Percentiles rank a stretch among this genome's conserved stretches.
Conservation (phyloP, 2,329 filamentous ascomycete species). For the Ophiostoma australiae region DNA sequence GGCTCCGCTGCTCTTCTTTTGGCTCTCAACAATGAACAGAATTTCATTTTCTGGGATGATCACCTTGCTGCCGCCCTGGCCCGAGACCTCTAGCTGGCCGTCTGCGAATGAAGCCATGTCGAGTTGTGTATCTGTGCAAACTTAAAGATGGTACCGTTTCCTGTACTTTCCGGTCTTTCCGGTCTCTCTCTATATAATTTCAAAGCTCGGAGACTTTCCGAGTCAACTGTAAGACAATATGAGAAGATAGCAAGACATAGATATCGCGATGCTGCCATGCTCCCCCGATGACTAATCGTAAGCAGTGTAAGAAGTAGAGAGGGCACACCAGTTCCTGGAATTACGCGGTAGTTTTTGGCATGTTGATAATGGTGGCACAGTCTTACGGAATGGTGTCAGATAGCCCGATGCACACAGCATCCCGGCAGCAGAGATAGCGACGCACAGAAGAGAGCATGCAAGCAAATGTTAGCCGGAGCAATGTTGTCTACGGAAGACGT, state of each 20-base stretch:
- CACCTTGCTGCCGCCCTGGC: background rate
- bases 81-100: constrained; percentile 24
- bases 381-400: constrained; percentile 20
- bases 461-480: background rate
- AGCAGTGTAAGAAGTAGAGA: background rate
- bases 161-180: background rate
- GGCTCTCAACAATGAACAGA: constrained; percentile 28
- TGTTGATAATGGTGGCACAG: constrained; percentile 10
- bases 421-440: background rate
- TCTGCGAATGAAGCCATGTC: constrained; percentile 10
- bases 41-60: constrained; percentile 33
- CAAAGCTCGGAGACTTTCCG: background rate
- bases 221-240: background rate
- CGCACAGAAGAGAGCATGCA: background rate
- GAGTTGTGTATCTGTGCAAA: background rate
- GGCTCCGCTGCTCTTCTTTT: background rate
- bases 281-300: background rate
- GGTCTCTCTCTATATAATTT: no score
- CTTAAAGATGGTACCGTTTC: no score
- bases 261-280: constrained; percentile 6
- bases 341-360: constrained; percentile 26
- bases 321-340: constrained; percentile 20
- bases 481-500: background rate
- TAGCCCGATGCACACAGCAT: background rate
- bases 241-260: background rate